phyloP scores from a whole-genome alignment of 2,329 filamentous ascomycete species.

The Samsoniella hepiali region DNA sequence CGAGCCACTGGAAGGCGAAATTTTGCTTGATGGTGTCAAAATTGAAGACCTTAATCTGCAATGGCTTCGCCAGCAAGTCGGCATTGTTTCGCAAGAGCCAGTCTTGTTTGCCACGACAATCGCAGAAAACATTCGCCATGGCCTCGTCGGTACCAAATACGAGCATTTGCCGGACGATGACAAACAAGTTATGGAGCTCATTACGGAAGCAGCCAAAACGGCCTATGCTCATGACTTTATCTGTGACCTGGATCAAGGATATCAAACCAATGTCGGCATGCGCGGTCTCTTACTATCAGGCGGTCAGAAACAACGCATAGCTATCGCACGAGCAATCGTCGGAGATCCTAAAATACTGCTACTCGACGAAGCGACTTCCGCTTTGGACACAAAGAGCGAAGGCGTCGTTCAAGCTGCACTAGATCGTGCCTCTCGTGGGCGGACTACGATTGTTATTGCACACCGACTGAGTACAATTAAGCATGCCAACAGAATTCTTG shows the following conservation, averaged over 20 bases:
- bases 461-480: constrained; percentile 55
- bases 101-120: constrained; percentile 37
- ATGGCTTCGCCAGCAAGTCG: constrained; percentile 47
- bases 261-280: constrained; percentile 57
- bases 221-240: constrained; percentile 49
- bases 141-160: constrained; percentile 30
- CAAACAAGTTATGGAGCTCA: constrained; percentile 32
- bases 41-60: constrained; percentile 38
- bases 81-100: constrained; percentile 46
- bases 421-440: constrained; percentile 47
- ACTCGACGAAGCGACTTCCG: constrained; percentile 64
- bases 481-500: constrained; percentile 61
- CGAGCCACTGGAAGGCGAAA: constrained; percentile 37
- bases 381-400: constrained; percentile 42
- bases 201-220: constrained; percentile 41
- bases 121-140: constrained; percentile 46
- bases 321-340: constrained; percentile 51
- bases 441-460: constrained; percentile 64
- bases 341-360: constrained; percentile 52
- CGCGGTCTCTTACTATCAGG: constrained; percentile 59
- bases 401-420: constrained; percentile 53
- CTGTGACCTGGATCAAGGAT: constrained; percentile 43
- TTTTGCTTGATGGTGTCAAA: constrained; percentile 37
- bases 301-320: constrained; percentile 63
- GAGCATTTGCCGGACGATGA: constrained; percentile 28